A percentile compares a stretch with the other conserved stretches of the same genome.
phyloP scores from a whole-genome alignment of 202 grass and related monocot genomes.

The Thinopyrum obtusiflorum region DNA sequence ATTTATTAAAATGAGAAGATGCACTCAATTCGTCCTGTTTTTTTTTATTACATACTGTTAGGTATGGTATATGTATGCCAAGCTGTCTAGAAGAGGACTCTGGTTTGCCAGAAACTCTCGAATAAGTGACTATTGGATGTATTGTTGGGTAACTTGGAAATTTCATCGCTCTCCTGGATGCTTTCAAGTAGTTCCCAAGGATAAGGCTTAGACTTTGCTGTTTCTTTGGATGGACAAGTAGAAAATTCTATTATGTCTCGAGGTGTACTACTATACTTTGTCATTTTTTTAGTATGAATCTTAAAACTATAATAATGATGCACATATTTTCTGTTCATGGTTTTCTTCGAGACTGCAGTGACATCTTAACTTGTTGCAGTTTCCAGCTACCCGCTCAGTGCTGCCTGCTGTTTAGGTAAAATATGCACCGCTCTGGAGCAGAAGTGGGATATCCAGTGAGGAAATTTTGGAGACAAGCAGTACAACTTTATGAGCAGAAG shows the following conservation, averaged over 20 bases:
- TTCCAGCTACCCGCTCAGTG: conserved; percentile 79
- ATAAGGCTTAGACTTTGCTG: not conserved
- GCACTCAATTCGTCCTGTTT: not conserved
- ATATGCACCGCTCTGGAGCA: conserved; percentile 78
- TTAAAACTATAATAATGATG: not conserved
- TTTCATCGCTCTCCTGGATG: not conserved
- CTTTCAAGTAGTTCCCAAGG: not conserved
- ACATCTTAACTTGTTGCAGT: conserved; percentile 47
- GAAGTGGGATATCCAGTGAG: not conserved
- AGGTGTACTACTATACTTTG: not conserved
- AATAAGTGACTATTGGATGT: not conserved
- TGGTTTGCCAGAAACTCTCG: not conserved
- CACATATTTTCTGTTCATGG: not conserved
- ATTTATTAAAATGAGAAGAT: not conserved
- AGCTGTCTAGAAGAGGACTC: not conserved
- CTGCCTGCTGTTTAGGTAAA: conserved; percentile 80
- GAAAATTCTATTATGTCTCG: not conserved
- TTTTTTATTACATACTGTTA: not conserved
- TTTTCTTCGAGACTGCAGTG: not conserved
- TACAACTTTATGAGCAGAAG: conserved; percentile 24
- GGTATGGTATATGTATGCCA: not conserved
- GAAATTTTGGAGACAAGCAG: not conserved
- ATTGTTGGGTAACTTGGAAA: not conserved
- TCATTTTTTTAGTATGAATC: not conserved
- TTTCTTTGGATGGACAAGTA: not conserved